Conservation (phyloP, 352 stramenopile genomes). For the Pythium periplocum region DNA sequence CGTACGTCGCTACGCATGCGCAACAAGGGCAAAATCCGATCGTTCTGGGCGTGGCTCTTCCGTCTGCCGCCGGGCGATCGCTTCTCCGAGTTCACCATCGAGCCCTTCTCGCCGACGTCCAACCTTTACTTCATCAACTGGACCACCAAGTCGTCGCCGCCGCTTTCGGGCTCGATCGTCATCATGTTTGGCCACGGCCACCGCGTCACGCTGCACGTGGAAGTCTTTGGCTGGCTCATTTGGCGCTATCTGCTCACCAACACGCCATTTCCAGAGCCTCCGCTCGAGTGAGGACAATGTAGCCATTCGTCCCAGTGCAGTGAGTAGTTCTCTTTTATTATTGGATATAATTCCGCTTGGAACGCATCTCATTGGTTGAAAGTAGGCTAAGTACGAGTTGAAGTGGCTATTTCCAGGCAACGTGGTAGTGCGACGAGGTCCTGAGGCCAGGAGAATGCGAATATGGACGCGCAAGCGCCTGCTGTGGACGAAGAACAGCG, state of each 20-base stretch:
- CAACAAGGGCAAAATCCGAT: slow-evolving; percentile 86
- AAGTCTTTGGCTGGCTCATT: slow-evolving; percentile 84
- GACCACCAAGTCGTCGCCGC: slow-evolving; percentile 76
- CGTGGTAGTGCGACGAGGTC: not conserved
- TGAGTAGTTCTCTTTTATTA: no score
- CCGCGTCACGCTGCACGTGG: slow-evolving; percentile 77
- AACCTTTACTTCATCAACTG: slow-evolving; percentile 84
- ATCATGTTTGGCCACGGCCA: slow-evolving; percentile 84
- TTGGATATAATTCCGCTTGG: no score
- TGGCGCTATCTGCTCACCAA: slow-evolving; percentile 84
- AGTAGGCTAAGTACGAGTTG: no score
- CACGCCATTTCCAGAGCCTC: slow-evolving; percentile 66
- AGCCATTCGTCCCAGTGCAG: not conserved
- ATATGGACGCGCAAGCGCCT: no score
- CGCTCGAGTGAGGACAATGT: not conserved
- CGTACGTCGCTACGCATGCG: slow-evolving; percentile 77
- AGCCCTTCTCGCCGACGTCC: slow-evolving; percentile 62
- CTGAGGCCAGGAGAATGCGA: no score
- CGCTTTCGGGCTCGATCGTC: slow-evolving; percentile 68
- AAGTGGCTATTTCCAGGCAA: not conserved
- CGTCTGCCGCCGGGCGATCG: slow-evolving; percentile 66
- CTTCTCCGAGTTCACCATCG: slow-evolving; percentile 71
- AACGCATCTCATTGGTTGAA: no score
- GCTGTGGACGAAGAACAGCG: no score
- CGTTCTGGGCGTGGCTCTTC: slow-evolving; percentile 84